Conservation (phyloP, 768 basidiomycete species). For the Hirschioporus abietinus region DNA sequence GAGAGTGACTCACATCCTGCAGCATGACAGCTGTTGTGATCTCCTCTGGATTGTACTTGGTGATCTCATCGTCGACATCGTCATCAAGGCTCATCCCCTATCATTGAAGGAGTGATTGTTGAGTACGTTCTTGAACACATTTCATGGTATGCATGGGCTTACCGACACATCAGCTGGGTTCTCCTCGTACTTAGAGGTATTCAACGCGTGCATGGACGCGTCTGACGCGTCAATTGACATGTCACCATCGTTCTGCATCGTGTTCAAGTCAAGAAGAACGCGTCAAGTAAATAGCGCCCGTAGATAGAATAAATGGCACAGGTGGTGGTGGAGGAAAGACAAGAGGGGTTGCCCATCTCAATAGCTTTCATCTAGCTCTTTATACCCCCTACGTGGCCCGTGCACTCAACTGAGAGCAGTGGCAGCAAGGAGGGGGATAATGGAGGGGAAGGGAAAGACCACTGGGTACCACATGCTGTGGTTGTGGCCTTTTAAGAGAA, state of each 20-base stretch:
- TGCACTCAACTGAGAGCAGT: background rate
- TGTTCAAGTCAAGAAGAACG: background rate
- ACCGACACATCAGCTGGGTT: background rate
- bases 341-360: background rate
- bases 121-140: background rate
- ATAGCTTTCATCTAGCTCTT: background rate
- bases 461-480: background rate
- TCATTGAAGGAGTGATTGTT: background rate
- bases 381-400: background rate
- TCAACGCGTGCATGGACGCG: background rate
- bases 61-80: background rate
- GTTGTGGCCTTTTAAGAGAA: background rate
- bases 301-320: background rate
- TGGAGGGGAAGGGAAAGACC: background rate
- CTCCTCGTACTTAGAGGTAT: background rate
- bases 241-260: background rate
- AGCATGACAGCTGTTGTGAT: constrained; percentile 1
- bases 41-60: background rate
- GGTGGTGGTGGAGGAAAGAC: background rate
- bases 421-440: background rate
- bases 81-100: constrained; percentile 1
- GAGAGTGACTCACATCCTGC: background rate
- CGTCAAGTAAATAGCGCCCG: background rate
- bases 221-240: background rate
- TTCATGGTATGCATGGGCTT: background rate